These are phyloP conservation scores for Russula lepida DNA, from an alignment of 768 basidiomycete genomes.

Conservation along the genomic window DNA sequence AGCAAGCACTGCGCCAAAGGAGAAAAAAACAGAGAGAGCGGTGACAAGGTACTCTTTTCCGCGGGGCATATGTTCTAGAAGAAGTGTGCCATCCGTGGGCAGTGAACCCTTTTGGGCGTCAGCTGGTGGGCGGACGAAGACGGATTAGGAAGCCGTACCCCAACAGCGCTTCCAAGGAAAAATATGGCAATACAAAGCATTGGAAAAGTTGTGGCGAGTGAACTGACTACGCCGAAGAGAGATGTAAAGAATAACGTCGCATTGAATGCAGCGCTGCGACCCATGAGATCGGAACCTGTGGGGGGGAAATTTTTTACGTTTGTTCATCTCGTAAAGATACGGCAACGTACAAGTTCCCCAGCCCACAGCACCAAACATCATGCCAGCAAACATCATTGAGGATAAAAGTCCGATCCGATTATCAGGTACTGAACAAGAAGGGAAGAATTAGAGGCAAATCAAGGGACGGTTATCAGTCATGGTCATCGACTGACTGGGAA, in stretches of 20 bases:
- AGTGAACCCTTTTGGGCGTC: conserved; percentile 61
- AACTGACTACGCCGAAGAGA: conserved; percentile 76
- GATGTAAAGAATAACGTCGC: conserved; percentile 85
- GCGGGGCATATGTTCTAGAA: conserved; percentile 88
- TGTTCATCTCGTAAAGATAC: background rate
- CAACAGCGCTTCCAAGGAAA: conserved; percentile 86
- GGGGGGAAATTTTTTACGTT: background rate
- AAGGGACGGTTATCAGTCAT: background rate
- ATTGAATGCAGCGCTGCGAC: conserved; percentile 87
- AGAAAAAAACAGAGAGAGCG: conserved; percentile 91
- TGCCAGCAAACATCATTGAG: conserved; percentile 87
- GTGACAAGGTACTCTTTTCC: conserved; percentile 90
- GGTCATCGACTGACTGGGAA: background rate
- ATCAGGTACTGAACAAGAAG: conserved; percentile 48
- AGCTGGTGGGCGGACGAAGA: background rate
- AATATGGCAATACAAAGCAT: conserved; percentile 73
- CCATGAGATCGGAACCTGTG: conserved; percentile 76
- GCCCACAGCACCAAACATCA: conserved; percentile 91
- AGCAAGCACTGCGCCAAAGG: conserved; percentile 79
- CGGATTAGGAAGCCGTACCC: conserved; percentile 39
- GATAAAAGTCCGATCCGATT: conserved; percentile 73
- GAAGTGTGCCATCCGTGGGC: conserved; percentile 93
- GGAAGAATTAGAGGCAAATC: background rate
- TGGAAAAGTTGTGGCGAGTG: conserved; percentile 60
- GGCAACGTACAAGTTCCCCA: conserved; percentile 76